Evolutionary conservation across 2,329 filamentous ascomycete species (phyloP).

Genomic region (Phaeophleospora eucalypticola): DNA sequence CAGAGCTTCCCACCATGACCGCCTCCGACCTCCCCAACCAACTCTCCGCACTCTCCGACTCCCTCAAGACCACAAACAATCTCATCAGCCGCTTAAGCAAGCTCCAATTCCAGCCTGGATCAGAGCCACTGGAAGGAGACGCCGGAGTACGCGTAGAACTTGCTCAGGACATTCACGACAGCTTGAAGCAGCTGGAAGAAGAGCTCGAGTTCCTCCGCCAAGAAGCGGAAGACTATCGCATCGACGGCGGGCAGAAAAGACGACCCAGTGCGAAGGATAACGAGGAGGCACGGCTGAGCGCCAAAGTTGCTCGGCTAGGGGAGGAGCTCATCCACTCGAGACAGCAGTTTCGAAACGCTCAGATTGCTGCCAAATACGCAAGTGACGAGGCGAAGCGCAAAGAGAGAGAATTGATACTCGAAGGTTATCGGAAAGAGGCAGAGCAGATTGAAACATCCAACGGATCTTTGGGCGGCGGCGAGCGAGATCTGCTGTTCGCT

Average conservation of each 20-base stretch:
- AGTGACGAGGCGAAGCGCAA: slow-evolving; percentile 68
- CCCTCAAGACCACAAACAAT: slow-evolving; percentile 50
- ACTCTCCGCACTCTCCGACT: slow-evolving; percentile 44
- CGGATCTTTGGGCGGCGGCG: slow-evolving; percentile 24
- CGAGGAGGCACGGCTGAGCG: slow-evolving; percentile 56
- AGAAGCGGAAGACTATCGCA: slow-evolving; percentile 67
- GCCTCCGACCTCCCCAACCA: slow-evolving; percentile 23
- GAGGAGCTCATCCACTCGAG: slow-evolving; percentile 67
- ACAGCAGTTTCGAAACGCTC: slow-evolving; percentile 72
- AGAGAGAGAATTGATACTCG: slow-evolving; percentile 57
- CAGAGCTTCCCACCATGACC: slow-evolving; percentile 15
- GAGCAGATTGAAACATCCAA: slow-evolving; percentile 39
- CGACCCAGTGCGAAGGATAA: slow-evolving; percentile 54
- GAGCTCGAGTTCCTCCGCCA: slow-evolving; percentile 77
- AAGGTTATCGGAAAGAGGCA: slow-evolving; percentile 20
- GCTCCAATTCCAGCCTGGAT: slow-evolving; percentile 60
- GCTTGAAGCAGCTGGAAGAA: slow-evolving; percentile 72
- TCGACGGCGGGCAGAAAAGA: slow-evolving; percentile 35
- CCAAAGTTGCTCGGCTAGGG: slow-evolving; percentile 62
- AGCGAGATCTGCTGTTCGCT: slow-evolving; percentile 38
- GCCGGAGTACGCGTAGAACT: slow-evolving; percentile 64
- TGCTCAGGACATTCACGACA: slow-evolving; percentile 72
- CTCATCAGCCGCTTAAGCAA: slow-evolving; percentile 56
- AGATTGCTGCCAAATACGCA: slow-evolving; percentile 71
- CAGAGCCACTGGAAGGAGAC: slow-evolving; percentile 55